Conservation (phyloP, 2,329 filamentous ascomycete genomes). For the Pseudogymnoascus sp. region DNA sequence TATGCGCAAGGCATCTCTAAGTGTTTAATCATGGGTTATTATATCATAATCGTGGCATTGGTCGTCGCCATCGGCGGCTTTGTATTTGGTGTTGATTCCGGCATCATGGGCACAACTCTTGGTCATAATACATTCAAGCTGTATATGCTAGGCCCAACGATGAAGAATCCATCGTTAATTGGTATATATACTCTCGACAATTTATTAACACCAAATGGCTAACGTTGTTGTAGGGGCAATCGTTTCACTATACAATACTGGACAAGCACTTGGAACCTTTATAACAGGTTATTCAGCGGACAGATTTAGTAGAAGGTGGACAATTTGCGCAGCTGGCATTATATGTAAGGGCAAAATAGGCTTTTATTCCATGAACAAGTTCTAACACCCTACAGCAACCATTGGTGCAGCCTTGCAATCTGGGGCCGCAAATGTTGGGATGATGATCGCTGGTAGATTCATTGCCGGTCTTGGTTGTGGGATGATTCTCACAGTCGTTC, state of each 20-base stretch:
- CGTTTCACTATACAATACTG: constrained; percentile 32
- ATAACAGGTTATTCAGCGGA: constrained; percentile 32
- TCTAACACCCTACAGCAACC: constrained; percentile 4
- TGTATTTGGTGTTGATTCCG: constrained; percentile 22
- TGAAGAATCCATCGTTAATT: constrained; percentile 25
- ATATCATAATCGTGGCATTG: constrained; percentile 21
- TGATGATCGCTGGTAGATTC: constrained; percentile 5
- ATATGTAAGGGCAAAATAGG: constrained; percentile 19
- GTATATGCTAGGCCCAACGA: constrained; percentile 29
- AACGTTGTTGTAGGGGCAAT: constrained; percentile 23
- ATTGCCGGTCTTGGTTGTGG: constrained; percentile 4
- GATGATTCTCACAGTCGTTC: constrained; percentile 13
- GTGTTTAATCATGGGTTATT: constrained; percentile 17
- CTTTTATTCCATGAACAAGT: constrained; percentile 4
- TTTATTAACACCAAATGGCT: neutral
- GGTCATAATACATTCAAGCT: constrained; percentile 30
- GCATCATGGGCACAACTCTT: constrained; percentile 32
- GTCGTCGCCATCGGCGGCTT: constrained; percentile 24
- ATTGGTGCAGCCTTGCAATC: constrained; percentile 11
- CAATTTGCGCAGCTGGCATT: constrained; percentile 28
- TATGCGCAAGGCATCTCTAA: neutral
- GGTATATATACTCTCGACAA: constrained; percentile 10
- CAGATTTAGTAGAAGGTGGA: constrained; percentile 33
- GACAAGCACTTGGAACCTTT: constrained; percentile 29
- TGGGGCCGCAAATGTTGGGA: constrained; percentile 2